Evolutionary conservation across 257 asterid genomes (phyloP), one percentile per base, ranked within the genome.

Genomic region (Solanum gracilifrons): DNA sequence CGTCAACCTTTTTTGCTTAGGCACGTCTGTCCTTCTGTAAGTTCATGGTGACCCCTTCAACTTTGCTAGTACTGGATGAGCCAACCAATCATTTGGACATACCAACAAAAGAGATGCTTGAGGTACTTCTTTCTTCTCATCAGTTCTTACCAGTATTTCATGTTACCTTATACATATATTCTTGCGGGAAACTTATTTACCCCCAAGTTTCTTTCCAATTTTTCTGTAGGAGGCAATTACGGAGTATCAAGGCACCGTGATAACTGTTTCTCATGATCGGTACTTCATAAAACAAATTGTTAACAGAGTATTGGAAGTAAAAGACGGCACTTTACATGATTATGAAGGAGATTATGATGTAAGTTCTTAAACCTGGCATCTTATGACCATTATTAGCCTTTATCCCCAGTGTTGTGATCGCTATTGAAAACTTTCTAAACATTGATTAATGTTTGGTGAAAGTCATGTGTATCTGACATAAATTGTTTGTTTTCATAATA

Each of bases 21-120:
- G 99, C 99, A 68, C 96, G 99, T n/a, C 99, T 97, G 76, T 95
- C 99, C 60, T 97, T 97, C 88, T 97, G 99, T 94, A 97, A 97
- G 94, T 97, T 97, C 95, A 96, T 97, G 99, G 99, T 97, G 84
- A 93, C 91, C 68, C 99, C 99, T 69, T 97, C 99, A 27, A 97
- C 98, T 87, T 91, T 96, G 85, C 98, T 97, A 16, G 95, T 97
- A 87, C 88, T 97, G 92, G 99, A 97, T 48, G 99, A 97, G 90
- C 99, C 99, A 77, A 97, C 99, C 43, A 97, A 97, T 93, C 99
- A 97, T 90, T 90, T 97, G 91, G 99, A 97, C 89, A 95, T 97
- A 86, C 98, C 99, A 31, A 94, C 99, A 7, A 97, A 97, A 92
- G 99, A 97, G 93, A 97, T 97, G 99, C 99, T 97, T 35, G 99